Base-by-base conservation (phyloP, 2,329 filamentous ascomycete species). In the Elsinoe fawcettii region DNA sequence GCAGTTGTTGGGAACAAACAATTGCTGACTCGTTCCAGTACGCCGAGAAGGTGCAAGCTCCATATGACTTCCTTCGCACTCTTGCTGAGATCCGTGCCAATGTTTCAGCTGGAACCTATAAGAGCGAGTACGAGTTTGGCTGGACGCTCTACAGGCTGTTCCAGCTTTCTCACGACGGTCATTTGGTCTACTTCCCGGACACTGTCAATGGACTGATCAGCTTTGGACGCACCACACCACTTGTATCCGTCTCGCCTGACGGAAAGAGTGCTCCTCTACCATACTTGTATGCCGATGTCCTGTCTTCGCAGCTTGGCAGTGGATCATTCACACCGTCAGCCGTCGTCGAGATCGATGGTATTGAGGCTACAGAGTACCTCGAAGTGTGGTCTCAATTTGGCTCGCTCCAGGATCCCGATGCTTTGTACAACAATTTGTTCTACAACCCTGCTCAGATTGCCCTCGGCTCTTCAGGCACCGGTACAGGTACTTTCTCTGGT, bases 161-260 rank as follows among this genome's bases (percentile, higher is more conserved):
- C 34, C 74, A 75, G 22, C 73, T 73, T 1, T 79, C 80, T 2
- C 82, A 87, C 62, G 85, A 88, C 65, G 82, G 83, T 1, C 85
- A 88, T 64, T 83, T 85, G 53, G 70, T 73, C 1, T 83, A 77
- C 64, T 69, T 76, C 12, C 79, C 80, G 2, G 79, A 82, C 61
- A 71, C 77, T 3, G 73, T 83, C 12, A 75, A 74, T 41, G 74
- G 65, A 0, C 65, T 79, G 0, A 82, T 84, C 69, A 74, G 66
- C 60, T 85, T 65, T 63, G 74, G 73, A 5, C 73, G 78, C 7
- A 70, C 71, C 23, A 66, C 78, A 63, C 71, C 74, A 53, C 63
- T 86, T 0, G 80, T 85, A 0, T 85, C 83, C 0, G 75, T 85
- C 6, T 86, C 82, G 1, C 62, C 70, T 2, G 82, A 86, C 64